Base-by-base conservation (phyloP, 208 protist genomes). In the Trypanosoma brucei region DNA sequence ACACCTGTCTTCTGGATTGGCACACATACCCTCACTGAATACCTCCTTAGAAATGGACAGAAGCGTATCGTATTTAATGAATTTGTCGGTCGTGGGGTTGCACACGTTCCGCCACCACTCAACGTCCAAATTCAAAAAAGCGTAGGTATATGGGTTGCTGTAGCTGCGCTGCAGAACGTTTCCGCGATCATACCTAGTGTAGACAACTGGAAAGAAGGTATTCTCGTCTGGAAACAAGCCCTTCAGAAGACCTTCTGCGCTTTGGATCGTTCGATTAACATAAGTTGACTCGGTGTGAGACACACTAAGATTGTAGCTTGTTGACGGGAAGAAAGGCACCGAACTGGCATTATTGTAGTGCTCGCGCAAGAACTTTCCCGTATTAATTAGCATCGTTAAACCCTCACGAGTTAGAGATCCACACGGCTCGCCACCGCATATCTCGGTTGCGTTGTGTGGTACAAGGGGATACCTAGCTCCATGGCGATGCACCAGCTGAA, bases 401-500 rank as follows among this genome's bases (percentile, higher is more conserved):
- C 78, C 78, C 2, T 40, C 53, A 6, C 5, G 33, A 48, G 79
- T 83, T 30, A 83, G 70, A 37, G 71, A 60, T 13, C 78, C 78
- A 58, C 78, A 83, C 22, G 70, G 66, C 39, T 62, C 72, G 38
- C 59, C 53, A 34, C 64, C 72, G 49, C 78, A 83, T 54, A 83
- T 74, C 7, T 59, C n/a, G n/a, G 48, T 71, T 42, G 70, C 6
- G 58, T 83, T 83, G 66, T 79, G 68, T 2, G 62, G 58, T 33
- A 75, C 70, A 38, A 75, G 36, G 36, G 78, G 38, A 6, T 68
- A 75, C 22, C 78, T 72, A 5, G 78, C 53, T 22, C 78, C 78
- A 56, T 83, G 78, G 40, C 78, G 78, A 55, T 83, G 78, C 8
- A 83, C 38, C 48, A 83, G 34, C 48, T 83, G 73, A 31, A 83